These are phyloP conservation scores for Cydonia oblonga DNA, from an alignment of 331 rosid species.

Conservation along the genomic window DNA sequence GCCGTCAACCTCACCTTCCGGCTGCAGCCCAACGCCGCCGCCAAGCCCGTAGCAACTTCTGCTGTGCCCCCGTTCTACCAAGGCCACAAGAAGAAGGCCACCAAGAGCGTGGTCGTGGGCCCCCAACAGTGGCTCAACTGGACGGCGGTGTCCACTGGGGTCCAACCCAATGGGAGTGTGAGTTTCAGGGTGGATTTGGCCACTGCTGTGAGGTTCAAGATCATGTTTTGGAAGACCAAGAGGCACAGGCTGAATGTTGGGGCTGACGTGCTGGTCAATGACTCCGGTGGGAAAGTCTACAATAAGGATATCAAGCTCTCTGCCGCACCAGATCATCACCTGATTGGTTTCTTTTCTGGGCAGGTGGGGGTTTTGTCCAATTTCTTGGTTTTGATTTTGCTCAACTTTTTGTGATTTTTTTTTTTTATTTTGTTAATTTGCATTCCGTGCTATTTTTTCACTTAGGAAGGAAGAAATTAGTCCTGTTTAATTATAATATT, in stretches of 20 bases:
- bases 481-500: too few species aligned
- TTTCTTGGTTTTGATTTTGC: conserved; percentile 4
- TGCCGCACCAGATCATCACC: conserved; percentile 12
- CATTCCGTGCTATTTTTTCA: not conserved
- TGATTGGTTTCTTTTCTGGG: conserved; percentile 10
- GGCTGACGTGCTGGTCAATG: conserved; percentile 29
- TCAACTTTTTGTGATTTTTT: not conserved
- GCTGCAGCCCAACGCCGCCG: not conserved
- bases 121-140: conserved; percentile 7
- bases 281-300: conserved; percentile 8
- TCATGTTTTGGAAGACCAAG: conserved; percentile 43
- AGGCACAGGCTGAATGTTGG: conserved; percentile 27
- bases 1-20: conserved; percentile 18
- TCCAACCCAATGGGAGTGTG: not conserved
- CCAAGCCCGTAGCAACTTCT: conserved; percentile 7
- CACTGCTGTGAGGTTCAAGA: conserved; percentile 52
- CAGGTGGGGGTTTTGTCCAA: conserved; percentile 20
- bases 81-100: conserved; percentile 50
- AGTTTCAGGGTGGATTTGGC: conserved; percentile 26
- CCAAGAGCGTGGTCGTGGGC: not conserved
- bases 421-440: not conserved
- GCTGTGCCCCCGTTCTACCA: conserved; percentile 31
- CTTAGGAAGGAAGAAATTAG: not conserved
- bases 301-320: conserved; percentile 40
- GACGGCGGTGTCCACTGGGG: not conserved